Percentiles rank a stretch among this genome's conserved stretches.
phyloP scores from a whole-genome alignment of 208 protist species.

The Trypanosoma conorhini region DNA sequence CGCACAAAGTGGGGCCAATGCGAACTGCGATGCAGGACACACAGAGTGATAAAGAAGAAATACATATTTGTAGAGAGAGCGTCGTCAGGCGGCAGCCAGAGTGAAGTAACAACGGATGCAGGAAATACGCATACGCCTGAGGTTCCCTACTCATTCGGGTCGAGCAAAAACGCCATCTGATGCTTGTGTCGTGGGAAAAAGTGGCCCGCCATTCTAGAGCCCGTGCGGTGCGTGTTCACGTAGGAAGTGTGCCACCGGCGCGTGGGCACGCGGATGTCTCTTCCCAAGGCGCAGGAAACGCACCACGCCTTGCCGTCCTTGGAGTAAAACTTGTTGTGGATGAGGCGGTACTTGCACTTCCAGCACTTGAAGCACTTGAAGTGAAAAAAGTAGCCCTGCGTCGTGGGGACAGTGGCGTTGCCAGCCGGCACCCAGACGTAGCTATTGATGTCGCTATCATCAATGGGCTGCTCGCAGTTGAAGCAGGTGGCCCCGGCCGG shows the following conservation, averaged over 20 bases:
- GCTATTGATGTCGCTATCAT: slow-evolving; percentile 69
- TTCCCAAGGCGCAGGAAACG: slow-evolving; percentile 77
- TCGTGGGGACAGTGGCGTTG: slow-evolving; percentile 81
- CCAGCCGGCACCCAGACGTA: slow-evolving; percentile 90
- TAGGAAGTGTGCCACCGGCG: slow-evolving; percentile 91
- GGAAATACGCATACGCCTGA: not conserved
- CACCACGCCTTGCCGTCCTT: slow-evolving; percentile 87
- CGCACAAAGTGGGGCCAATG: not conserved
- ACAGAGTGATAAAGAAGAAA: not conserved
- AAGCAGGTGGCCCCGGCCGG: slow-evolving; percentile 78
- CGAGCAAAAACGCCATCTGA: slow-evolving; percentile 89
- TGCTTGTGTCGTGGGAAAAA: slow-evolving; percentile 87
- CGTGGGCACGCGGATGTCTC: slow-evolving; percentile 79
- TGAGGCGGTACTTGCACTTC: slow-evolving; percentile 82
- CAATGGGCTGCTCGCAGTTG: slow-evolving; percentile 79
- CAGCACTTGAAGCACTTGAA: slow-evolving; percentile 91
- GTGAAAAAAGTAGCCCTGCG: slow-evolving; percentile 91
- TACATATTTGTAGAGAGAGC: too few species aligned
- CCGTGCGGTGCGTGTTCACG: slow-evolving; percentile 89
- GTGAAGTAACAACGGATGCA: not conserved
- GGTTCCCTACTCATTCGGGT: slow-evolving; percentile 62
- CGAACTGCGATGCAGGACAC: not conserved
- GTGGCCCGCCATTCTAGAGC: slow-evolving; percentile 75
- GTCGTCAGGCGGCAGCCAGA: not conserved
- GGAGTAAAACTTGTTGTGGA: slow-evolving; percentile 92